Evolutionary conservation across 78 protist species (phyloP).

Genomic region (Isochrysis galbana): DNA sequence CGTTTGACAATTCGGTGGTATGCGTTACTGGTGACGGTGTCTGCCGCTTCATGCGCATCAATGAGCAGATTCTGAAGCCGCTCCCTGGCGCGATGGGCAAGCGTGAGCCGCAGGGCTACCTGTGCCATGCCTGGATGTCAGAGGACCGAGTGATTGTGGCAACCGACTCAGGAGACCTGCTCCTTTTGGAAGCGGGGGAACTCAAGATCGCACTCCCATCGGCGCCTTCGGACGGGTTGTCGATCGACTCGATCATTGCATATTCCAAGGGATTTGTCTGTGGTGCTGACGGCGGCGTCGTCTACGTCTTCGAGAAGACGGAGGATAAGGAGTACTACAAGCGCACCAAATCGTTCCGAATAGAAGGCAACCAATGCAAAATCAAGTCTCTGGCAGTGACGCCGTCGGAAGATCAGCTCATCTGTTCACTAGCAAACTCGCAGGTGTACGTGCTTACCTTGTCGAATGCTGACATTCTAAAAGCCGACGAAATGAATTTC

Average conservation of each 20-base stretch:
- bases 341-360: no score
- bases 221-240: constrained; percentile 26
- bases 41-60: constrained; percentile 30
- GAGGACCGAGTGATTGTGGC: constrained; percentile 59
- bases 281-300: no score
- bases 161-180: constrained; percentile 42
- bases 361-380: no score
- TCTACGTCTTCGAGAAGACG: no score
- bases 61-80: constrained; percentile 9
- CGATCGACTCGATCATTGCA: constrained; percentile 32
- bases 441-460: no score
- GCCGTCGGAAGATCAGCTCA: no score
- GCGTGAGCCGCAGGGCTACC: constrained; percentile 51
- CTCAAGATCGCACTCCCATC: neutral
- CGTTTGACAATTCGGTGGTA: constrained; percentile 41
- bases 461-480: no score
- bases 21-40: constrained; percentile 62
- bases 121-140: constrained; percentile 67
- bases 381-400: no score
- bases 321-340: no score
- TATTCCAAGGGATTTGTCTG: constrained; percentile 61
- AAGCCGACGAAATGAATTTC: no score
- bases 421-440: no score
- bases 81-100: constrained; percentile 33
- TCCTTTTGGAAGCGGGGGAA: constrained; percentile 53